Percentiles rank a stretch among this genome's conserved stretches.
Conservation (phyloP, 2,329 filamentous ascomycete species). For the Endoconidiophora laricicola region DNA sequence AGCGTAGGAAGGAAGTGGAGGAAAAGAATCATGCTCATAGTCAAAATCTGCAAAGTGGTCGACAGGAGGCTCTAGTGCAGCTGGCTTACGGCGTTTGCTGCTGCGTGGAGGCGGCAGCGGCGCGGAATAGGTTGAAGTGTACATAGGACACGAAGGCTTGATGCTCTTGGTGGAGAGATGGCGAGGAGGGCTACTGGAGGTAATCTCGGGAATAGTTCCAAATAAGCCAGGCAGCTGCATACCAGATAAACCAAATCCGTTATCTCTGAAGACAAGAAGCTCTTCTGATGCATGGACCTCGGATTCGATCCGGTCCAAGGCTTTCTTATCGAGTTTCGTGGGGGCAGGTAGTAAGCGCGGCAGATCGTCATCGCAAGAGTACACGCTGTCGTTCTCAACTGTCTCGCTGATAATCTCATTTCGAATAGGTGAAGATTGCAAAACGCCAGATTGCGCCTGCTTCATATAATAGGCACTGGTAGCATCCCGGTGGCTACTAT, state of each 20-base stretch:
- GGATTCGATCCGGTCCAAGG: slow-evolving; percentile 5
- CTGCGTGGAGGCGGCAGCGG: not conserved
- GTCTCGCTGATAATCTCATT: not conserved
- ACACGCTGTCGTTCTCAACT: not conserved
- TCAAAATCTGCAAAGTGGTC: slow-evolving; percentile 11
- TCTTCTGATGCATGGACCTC: slow-evolving; percentile 18
- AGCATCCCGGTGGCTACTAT: slow-evolving; percentile 13
- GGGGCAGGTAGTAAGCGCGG: not conserved
- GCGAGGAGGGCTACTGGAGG: slow-evolving; percentile 9
- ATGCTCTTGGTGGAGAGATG: slow-evolving; percentile 3
- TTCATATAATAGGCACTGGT: slow-evolving; percentile 12
- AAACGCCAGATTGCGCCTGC: slow-evolving; percentile 6
- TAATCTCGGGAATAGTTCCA: slow-evolving; percentile 13
- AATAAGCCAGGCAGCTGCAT: slow-evolving; percentile 21
- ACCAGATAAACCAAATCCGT: slow-evolving; percentile 21
- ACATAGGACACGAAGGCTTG: not conserved
- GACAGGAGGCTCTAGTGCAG: not conserved
- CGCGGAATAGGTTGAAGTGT: not conserved
- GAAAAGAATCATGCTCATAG: slow-evolving; percentile 4
- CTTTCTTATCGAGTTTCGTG: slow-evolving; percentile 1
- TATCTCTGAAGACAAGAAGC: slow-evolving; percentile 22
- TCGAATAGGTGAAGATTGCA: slow-evolving; percentile 4
- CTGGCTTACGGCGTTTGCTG: not conserved
- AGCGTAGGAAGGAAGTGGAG: not conserved
- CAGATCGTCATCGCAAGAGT: slow-evolving; percentile 3